These are phyloP conservation scores for Sonneratia caseolaris DNA, from an alignment of 345 rosid species.

Conservation along the genomic window DNA sequence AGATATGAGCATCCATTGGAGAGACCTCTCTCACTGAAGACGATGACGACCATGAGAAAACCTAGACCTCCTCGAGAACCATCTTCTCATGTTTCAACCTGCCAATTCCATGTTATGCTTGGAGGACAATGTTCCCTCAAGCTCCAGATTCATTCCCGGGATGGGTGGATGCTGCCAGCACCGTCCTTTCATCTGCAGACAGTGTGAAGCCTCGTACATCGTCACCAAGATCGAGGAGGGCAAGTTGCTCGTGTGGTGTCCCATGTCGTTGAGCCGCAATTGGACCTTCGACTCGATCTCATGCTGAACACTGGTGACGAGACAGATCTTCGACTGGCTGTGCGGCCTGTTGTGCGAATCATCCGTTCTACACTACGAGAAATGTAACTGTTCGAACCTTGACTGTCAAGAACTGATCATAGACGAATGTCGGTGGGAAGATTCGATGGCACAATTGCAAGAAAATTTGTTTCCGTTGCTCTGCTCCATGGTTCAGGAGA, in stretches of 20 bases:
- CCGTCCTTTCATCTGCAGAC: background rate
- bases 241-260: background rate
- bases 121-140: background rate
- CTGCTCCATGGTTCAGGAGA: background rate
- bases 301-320: background rate
- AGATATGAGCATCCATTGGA: too few relatives aligned
- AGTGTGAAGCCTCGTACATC: background rate
- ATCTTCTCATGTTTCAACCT: background rate
- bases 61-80: too few relatives aligned
- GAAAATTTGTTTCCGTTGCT: background rate
- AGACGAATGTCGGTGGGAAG: background rate
- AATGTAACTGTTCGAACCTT: background rate
- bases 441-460: background rate
- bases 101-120: background rate
- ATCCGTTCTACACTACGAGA: background rate
- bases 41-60: too few relatives aligned
- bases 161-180: background rate
- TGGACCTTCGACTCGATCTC: background rate
- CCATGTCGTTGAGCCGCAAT: background rate
- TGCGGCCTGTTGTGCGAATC: background rate
- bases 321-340: background rate
- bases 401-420: slow-evolving; percentile 1
- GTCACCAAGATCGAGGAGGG: background rate
- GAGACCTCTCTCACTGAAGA: too few relatives aligned
- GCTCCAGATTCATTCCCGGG: background rate